phyloP scores from a whole-genome alignment of 2,329 filamentous ascomycete species.

The Colletotrichum sublineola region DNA sequence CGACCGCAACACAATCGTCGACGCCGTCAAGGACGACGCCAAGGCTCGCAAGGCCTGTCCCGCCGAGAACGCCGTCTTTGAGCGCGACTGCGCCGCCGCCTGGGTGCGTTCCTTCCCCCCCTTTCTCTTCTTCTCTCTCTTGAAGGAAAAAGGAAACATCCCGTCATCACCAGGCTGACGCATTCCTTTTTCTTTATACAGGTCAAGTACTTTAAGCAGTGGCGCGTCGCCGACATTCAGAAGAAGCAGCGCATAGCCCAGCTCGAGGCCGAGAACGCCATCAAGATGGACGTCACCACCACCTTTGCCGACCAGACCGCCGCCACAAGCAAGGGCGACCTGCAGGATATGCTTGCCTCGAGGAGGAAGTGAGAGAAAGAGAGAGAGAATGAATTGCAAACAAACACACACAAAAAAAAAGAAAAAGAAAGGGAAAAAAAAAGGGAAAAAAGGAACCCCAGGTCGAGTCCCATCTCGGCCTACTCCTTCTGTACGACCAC shows the following conservation, averaged over 20 bases:
- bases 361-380: conserved; percentile 30
- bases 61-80: conserved; percentile 70
- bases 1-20: conserved; percentile 84
- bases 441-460: neutral
- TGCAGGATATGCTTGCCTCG: conserved; percentile 56
- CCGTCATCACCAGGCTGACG: neutral
- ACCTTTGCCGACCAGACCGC: conserved; percentile 48
- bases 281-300: conserved; percentile 64
- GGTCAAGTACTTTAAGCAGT: conserved; percentile 98
- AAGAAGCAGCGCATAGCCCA: conserved; percentile 83
- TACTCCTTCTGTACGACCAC: neutral
- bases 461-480: neutral
- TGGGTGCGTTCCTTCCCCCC: conserved; percentile 75
- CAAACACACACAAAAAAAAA: conserved; percentile 44
- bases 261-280: conserved; percentile 80
- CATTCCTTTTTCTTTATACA: conserved; percentile 51
- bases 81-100: conserved; percentile 86
- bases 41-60: conserved; percentile 57
- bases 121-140: neutral
- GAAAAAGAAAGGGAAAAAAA: neutral
- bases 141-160: neutral
- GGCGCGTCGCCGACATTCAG: conserved; percentile 91
- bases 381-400: conserved; percentile 44
- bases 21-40: conserved; percentile 65
- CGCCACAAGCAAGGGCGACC: conserved; percentile 51